These are phyloP conservation scores for Aspergillus cejpii DNA, from an alignment of 2,329 filamentous ascomycete species.

Conservation along the genomic window DNA sequence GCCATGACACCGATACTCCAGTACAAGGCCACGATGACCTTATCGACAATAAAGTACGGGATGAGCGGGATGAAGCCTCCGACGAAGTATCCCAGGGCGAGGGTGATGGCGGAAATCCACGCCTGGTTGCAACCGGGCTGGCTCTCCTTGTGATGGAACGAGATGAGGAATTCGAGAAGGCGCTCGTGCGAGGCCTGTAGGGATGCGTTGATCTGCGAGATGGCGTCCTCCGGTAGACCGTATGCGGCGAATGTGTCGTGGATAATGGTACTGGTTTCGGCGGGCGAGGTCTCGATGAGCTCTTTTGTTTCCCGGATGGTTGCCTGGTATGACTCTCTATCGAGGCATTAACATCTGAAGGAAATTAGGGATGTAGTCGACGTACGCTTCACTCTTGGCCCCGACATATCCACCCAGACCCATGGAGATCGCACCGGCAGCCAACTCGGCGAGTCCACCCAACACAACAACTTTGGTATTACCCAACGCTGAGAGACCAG, in stretches of 20 bases:
- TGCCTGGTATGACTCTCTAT: conserved; percentile 42
- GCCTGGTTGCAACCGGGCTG: conserved; percentile 43
- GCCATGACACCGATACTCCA: conserved; percentile 40
- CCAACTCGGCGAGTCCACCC: conserved; percentile 68
- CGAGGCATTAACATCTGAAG: background rate
- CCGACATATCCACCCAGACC: conserved; percentile 68
- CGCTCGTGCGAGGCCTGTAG: conserved; percentile 35
- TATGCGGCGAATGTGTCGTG: conserved; percentile 39
- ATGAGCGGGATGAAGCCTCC: conserved; percentile 65
- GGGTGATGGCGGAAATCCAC: conserved; percentile 54
- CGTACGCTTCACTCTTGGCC: conserved; percentile 47
- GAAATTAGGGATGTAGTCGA: background rate
- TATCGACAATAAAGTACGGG: conserved; percentile 57
- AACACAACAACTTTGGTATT: conserved; percentile 62
- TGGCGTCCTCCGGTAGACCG: conserved; percentile 33
- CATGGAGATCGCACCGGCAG: conserved; percentile 71
- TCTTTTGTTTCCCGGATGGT: conserved; percentile 41
- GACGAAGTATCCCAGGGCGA: conserved; percentile 62
- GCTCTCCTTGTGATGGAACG: conserved; percentile 44
- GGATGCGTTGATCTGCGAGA: conserved; percentile 33
- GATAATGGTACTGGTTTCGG: conserved; percentile 37
- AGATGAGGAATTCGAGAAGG: conserved; percentile 44
- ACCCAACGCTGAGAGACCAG: conserved; percentile 57
- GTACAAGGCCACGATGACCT: conserved; percentile 47
- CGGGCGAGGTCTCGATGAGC: conserved; percentile 34